Base-by-base conservation (phyloP, 495 filamentous ascomycete genomes). In the Chlorociboria aeruginascens region DNA sequence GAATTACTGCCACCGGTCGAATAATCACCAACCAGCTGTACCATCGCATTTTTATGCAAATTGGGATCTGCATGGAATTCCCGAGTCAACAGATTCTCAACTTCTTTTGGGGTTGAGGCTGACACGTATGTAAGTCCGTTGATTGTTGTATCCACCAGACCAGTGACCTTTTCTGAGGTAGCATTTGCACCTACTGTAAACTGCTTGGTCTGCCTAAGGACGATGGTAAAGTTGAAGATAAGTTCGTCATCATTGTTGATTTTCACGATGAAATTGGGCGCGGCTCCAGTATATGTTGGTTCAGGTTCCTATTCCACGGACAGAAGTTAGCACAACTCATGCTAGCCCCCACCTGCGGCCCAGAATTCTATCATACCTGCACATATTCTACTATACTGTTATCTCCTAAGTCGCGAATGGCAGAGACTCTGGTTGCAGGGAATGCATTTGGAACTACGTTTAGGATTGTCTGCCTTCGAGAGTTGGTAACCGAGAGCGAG, bases 51-150 rank as follows among this genome's bases (percentile, higher is more conserved):
- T 60, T 95, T 95, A 68, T 98, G 92, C 29, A 98, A 68, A 62
- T 98, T 98, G 0, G 93, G 92, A 55, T 98, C 89, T 29, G 90
- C 88, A 52, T 97, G 87, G 58, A 98, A 96, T 63, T 98, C 92
- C 52, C 88, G 72, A 16, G 87, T 96, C 38, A 96, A 82, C 25
- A 98, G 69, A 54, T 92, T 96, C 57, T 96, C 92, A 10, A 98
- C 74, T 50, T 96, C 92, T 62, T 79, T 83, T 8, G 78, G 65
- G 52, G 77, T 93, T 2, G 90, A 84, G 29, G 84, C 90, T 61
- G 88, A 89, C 36, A 90, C 83, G 65, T 88, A 96, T 7, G 92
- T 98, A 6, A 98, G 74, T 32, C 89, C 89, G 44, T 84, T 93
- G 40, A 98, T 80, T 11, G 74, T 68, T 8, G 88, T 92, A 56